Evolutionary conservation across 78 protist species (phyloP).

Genomic region (Dictyostelium purpureum): DNA sequence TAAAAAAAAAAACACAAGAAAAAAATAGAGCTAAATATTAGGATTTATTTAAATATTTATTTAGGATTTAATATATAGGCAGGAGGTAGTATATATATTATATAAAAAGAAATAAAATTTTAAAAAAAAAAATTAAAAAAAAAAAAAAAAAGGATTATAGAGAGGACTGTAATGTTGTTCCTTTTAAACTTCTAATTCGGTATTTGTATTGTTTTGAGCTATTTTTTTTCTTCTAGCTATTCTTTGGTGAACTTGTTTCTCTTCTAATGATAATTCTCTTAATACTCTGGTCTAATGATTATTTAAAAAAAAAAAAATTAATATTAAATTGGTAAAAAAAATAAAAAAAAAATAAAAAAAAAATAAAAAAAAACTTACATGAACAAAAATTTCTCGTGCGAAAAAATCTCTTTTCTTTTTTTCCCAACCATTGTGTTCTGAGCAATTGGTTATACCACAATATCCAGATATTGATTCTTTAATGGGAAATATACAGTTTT

Average conservation of each 20-base stretch:
- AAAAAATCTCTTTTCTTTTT: constrained; percentile 56
- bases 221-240: constrained; percentile 70
- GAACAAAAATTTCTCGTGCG: constrained; percentile 21
- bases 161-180: too few species aligned
- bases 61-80: too few species aligned
- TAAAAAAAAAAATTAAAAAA: too few species aligned
- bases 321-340: not conserved
- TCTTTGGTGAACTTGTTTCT: constrained; percentile 70
- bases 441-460: constrained; percentile 47
- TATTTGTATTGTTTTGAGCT: constrained; percentile 2
- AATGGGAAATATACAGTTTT: constrained; percentile 25
- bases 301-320: not conserved
- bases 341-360: not conserved
- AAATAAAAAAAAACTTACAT: not conserved
- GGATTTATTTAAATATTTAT: too few species aligned
- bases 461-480: constrained; percentile 55
- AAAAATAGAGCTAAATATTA: too few species aligned
- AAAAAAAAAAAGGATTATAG: too few species aligned
- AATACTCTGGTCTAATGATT: constrained; percentile 18
- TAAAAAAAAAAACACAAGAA: too few species aligned
- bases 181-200: constrained; percentile 1
- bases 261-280: constrained; percentile 57
- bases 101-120: too few species aligned
- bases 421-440: constrained; percentile 63
- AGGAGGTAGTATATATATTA: too few species aligned